Conservation (phyloP, 208 protist genomes). For the Leishmania lainsoni region DNA sequence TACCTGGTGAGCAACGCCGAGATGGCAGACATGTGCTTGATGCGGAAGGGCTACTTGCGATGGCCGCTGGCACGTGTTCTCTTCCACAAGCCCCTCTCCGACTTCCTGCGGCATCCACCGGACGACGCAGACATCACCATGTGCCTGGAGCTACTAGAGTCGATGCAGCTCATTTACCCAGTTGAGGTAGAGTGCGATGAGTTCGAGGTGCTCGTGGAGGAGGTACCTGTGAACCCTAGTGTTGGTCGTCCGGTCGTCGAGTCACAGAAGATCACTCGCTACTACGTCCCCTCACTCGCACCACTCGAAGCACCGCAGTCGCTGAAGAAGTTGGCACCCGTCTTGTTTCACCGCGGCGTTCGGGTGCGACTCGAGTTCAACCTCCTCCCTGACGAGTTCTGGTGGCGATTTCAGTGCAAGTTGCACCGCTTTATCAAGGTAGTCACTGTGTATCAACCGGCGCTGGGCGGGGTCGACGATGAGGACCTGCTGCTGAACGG, state of each 20-base stretch:
- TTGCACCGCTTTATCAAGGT: constrained; percentile 62
- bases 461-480: constrained; percentile 30
- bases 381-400: constrained; percentile 86
- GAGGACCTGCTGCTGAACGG: constrained; percentile 64
- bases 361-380: constrained; percentile 84
- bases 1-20: constrained; percentile 79
- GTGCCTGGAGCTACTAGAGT: constrained; percentile 76
- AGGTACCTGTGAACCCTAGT: constrained; percentile 61
- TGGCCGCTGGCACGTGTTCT: constrained; percentile 78
- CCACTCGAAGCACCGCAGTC: constrained; percentile 50
- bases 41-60: constrained; percentile 77
- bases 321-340: constrained; percentile 64
- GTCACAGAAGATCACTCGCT: constrained; percentile 54
- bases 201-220: constrained; percentile 59
- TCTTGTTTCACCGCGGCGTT: constrained; percentile 82
- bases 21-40: constrained; percentile 71
- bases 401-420: constrained; percentile 80
- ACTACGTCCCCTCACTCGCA: constrained; percentile 83
- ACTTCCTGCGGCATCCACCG: constrained; percentile 55
- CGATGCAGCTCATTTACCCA: constrained; percentile 76
- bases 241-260: constrained; percentile 37
- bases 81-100: constrained; percentile 59
- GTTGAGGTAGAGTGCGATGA: constrained; percentile 74
- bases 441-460: constrained; percentile 69
- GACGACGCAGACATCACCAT: constrained; percentile 82